A percentile compares a stretch with the other conserved stretches of the same genome.
Conservation (phyloP, 768 basidiomycete genomes). For the Chalciporus pseudorubinellus region DNA sequence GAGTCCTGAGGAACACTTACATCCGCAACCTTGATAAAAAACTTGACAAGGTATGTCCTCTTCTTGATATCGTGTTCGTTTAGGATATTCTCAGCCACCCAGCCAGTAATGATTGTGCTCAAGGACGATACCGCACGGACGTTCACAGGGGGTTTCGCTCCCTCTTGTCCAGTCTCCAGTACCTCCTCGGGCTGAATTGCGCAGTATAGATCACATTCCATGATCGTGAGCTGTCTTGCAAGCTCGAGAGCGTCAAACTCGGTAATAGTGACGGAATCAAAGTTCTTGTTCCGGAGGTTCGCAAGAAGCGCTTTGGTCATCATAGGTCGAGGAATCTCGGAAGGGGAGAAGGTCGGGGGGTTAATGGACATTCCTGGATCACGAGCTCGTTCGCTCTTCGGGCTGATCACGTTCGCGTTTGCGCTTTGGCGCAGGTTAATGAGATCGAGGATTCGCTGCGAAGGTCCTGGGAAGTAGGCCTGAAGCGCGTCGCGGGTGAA, state of each 20-base stretch:
- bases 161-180: conserved; percentile 76
- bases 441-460: conserved; percentile 71
- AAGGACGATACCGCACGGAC: conserved; percentile 83
- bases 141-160: conserved; percentile 58
- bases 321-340: conserved; percentile 81
- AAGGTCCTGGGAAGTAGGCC: conserved; percentile 62
- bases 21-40: conserved; percentile 91
- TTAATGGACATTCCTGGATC: conserved; percentile 77
- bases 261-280: conserved; percentile 61
- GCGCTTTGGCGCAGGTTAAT: conserved; percentile 54
- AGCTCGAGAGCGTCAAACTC: conserved; percentile 94
- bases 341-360: conserved; percentile 47
- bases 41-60: conserved; percentile 75
- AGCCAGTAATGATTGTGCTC: conserved; percentile 92
- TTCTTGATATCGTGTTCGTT: conserved; percentile 88
- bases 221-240: conserved; percentile 89
- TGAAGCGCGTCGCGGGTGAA: conserved; percentile 65
- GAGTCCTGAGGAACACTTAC: conserved; percentile 45
- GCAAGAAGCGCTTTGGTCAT: conserved; percentile 78
- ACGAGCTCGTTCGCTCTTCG: conserved; percentile 61
- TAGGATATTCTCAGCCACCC: conserved; percentile 93
- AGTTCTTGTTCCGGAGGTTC: conserved; percentile 64
- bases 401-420: conserved; percentile 48
- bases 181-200: conserved; percentile 87
- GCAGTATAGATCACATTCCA: conserved; percentile 88